Evolutionary conservation across 495 filamentous ascomycete species (phyloP).

Genomic region (Penicillium manginii): DNA sequence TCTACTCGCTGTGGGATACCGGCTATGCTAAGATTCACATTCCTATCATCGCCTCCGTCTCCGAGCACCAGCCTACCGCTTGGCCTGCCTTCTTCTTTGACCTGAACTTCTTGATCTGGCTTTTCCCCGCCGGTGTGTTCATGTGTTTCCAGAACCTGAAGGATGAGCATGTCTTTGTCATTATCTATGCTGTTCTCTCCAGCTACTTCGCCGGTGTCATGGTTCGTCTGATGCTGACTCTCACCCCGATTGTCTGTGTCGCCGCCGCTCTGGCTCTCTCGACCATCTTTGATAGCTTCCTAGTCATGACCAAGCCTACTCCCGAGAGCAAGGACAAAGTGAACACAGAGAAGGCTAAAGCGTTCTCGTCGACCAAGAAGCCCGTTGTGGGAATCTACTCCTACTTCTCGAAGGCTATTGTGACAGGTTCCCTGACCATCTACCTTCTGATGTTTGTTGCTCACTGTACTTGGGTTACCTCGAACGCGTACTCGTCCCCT

Average conservation of each 20-base stretch:
- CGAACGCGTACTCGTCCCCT: slow-evolving; percentile 96
- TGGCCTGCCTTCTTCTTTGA: slow-evolving; percentile 99
- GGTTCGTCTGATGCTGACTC: slow-evolving; percentile 97
- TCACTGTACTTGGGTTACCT: slow-evolving; percentile 99
- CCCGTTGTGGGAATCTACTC: slow-evolving; percentile 85
- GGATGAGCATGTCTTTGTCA: slow-evolving; percentile 98
- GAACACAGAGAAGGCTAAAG: slow-evolving; percentile 52
- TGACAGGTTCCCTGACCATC: slow-evolving; percentile 68
- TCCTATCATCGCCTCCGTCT: slow-evolving; percentile 98
- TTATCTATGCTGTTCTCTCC: slow-evolving; percentile 92
- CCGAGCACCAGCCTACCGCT: slow-evolving; percentile 99
- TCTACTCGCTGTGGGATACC: slow-evolving; percentile 99
- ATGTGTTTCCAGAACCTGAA: slow-evolving; percentile 93
- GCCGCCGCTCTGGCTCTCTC: slow-evolving; percentile 89
- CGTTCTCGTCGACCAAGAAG: slow-evolving; percentile 69
- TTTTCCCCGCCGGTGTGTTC: slow-evolving; percentile 98
- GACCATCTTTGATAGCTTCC: slow-evolving; percentile 85
- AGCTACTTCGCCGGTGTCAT: slow-evolving; percentile 99
- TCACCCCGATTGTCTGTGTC: slow-evolving; percentile 96
- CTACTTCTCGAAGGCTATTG: slow-evolving; percentile 72
- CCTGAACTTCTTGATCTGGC: slow-evolving; percentile 96
- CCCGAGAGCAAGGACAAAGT: slow-evolving; percentile 50
- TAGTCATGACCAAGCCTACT: slow-evolving; percentile 59
- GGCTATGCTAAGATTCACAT: slow-evolving; percentile 99
- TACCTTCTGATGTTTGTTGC: slow-evolving; percentile 94